These are phyloP conservation scores for Zygotorulaspora florentina DNA, from an alignment of 805 yeast species.

Conservation along the genomic window DNA sequence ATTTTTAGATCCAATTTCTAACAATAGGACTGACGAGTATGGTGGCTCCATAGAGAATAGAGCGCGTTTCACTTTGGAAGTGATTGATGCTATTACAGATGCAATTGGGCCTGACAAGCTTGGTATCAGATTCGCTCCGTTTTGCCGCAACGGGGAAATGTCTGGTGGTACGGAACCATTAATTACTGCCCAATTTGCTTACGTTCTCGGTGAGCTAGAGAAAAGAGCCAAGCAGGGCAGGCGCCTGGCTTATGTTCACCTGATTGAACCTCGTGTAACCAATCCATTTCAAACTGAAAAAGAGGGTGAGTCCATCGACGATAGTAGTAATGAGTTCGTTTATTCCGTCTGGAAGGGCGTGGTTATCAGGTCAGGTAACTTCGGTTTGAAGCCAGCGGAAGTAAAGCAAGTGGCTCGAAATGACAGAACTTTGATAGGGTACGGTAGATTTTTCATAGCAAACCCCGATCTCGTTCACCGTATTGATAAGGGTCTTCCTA, in stretches of 20 bases:
- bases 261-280: slow-evolving; percentile 44
- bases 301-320: slow-evolving; percentile 29
- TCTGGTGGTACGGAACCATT: slow-evolving; percentile 35
- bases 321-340: slow-evolving; percentile 37
- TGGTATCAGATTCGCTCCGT: slow-evolving; percentile 50
- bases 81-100: slow-evolving; percentile 47
- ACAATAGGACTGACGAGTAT: slow-evolving; percentile 48
- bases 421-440: slow-evolving; percentile 42
- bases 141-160: slow-evolving; percentile 39
- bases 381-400: slow-evolving; percentile 26
- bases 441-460: slow-evolving; percentile 48
- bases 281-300: slow-evolving; percentile 26
- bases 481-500: slow-evolving; percentile 38
- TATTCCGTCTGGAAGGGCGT: slow-evolving; percentile 44
- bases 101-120: slow-evolving; percentile 50
- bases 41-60: slow-evolving; percentile 54
- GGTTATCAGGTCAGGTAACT: slow-evolving; percentile 41
- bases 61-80: slow-evolving; percentile 43
- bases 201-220: slow-evolving; percentile 40
- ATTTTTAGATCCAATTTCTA: slow-evolving; percentile 47
- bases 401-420: slow-evolving; percentile 33
- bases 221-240: slow-evolving; percentile 35
- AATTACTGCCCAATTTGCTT: slow-evolving; percentile 38
- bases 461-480: slow-evolving; percentile 55
- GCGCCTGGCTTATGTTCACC: slow-evolving; percentile 39